These are phyloP conservation scores for Kluyveromyces wickerhamii DNA, from an alignment of 805 yeast genomes.

Conservation along the genomic window DNA sequence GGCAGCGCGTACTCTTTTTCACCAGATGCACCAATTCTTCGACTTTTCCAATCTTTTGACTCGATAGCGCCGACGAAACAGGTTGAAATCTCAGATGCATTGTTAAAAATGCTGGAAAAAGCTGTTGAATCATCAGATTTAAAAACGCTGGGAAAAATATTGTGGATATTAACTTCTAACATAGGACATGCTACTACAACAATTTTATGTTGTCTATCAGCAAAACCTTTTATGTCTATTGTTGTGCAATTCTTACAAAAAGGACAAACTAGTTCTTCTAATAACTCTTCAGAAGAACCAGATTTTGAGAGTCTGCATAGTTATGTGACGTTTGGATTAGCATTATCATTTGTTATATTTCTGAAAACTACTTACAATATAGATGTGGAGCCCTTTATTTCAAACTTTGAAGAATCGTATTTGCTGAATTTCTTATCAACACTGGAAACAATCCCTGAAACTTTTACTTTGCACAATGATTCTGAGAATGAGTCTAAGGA, in stretches of 20 bases:
- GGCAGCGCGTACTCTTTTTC: constrained; percentile 1
- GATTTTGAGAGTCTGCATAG: constrained; percentile 57
- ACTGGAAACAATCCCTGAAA: constrained; percentile 19
- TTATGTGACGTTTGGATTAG: constrained; percentile 60
- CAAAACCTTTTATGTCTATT: constrained; percentile 36
- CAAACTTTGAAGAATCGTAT: constrained; percentile 23
- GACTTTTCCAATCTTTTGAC: constrained; percentile 41
- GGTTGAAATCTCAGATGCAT: constrained; percentile 35
- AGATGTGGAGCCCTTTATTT: constrained; percentile 20
- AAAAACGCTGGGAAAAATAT: constrained; percentile 40
- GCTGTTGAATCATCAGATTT: constrained; percentile 37
- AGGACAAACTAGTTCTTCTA: constrained; percentile 23
- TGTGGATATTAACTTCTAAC: constrained; percentile 43
- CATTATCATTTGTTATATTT: constrained; percentile 40
- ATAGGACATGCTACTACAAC: constrained; percentile 34
- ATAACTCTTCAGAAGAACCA: constrained; percentile 33
- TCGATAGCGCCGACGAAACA: constrained; percentile 40
- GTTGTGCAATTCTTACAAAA: constrained; percentile 46
- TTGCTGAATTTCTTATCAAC: constrained; percentile 24
- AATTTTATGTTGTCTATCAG: constrained; percentile 38
- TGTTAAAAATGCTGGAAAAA: constrained; percentile 27
- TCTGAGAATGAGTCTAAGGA: constrained; percentile 24
- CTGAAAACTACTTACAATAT: constrained; percentile 35
- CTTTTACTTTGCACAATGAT: constrained; percentile 18
- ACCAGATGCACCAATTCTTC: constrained; percentile 43